These are phyloP conservation scores for Exidia glandulosa DNA, from an alignment of 768 basidiomycete species.

Conservation along the genomic window DNA sequence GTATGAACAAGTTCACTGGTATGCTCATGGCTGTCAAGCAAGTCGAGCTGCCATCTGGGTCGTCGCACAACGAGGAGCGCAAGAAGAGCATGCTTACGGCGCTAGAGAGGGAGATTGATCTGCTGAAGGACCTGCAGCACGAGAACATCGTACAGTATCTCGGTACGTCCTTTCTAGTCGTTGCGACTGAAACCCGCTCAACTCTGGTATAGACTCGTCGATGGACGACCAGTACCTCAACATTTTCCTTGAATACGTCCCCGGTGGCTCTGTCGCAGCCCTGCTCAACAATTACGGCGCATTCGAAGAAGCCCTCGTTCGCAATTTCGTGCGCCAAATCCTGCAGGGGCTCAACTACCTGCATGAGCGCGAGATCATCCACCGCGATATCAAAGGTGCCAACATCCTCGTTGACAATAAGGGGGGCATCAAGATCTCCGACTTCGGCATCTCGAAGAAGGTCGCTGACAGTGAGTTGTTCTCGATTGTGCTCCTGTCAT, in stretches of 20 bases:
- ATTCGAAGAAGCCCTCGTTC: conserved; percentile 85
- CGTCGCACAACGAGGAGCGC: conserved; percentile 78
- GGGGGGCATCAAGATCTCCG: conserved; percentile 93
- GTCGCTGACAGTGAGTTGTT: conserved; percentile 76
- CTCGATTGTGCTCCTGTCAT: conserved; percentile 23
- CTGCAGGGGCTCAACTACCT: conserved; percentile 81
- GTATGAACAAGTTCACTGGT: conserved; percentile 86
- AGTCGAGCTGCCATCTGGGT: conserved; percentile 80
- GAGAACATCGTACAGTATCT: conserved; percentile 97
- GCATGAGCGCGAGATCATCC: conserved; percentile 88
- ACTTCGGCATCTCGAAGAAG: conserved; percentile 96
- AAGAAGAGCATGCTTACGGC: conserved; percentile 90
- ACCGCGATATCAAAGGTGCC: conserved; percentile 97
- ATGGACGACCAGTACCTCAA: conserved; percentile 84
- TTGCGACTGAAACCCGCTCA: neutral
- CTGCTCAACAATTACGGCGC: conserved; percentile 85
- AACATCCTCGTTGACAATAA: conserved; percentile 98
- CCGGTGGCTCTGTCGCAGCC: conserved; percentile 87
- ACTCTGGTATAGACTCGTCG: conserved; percentile 61
- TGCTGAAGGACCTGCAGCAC: conserved; percentile 85
- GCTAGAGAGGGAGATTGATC: conserved; percentile 86
- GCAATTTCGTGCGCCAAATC: conserved; percentile 89
- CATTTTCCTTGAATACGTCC: conserved; percentile 95
- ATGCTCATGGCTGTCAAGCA: conserved; percentile 97
- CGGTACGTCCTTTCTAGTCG: conserved; percentile 40